Base-by-base conservation (phyloP, 2,329 filamentous ascomycete genomes). In the Ascochyta clinopodiicola region DNA sequence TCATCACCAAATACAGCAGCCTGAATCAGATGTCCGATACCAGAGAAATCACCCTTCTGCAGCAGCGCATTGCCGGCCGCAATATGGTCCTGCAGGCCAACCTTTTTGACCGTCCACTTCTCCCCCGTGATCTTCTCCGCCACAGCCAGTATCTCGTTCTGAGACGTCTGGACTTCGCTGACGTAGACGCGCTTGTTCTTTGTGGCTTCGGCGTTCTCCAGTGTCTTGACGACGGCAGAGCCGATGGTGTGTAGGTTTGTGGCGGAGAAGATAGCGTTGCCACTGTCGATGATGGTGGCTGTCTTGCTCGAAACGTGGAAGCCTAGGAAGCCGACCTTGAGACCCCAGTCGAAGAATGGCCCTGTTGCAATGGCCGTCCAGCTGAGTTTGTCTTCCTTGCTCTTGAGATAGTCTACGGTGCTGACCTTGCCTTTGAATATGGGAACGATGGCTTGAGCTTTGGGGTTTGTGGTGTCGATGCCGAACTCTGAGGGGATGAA, bases 401-500 rank as follows among this genome's bases (percentile, higher is more conserved):
- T 72, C 58, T 81, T 78, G 19, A 88, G 75, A 57, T 87, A 85
- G 32, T 85, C 79, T 9, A 85, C 67, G 4, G 75, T 62, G n/a
- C 53, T 62, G 13, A 69, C 60, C 61, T 89, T 89, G 56, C 71
- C 70, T 9, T 68, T 70, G 54, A 85, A 86, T 1, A 86, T 66
- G 1, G 84, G 81, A 1, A 88, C 77, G 2, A 77, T 58, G 2
- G 69, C 69, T 35, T 70, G 71, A 44, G 50, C 75, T 60, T 42
- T 71, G 61, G 47, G 70, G 69, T 67, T 76, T 35, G 61, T 73
- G 56, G 63, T 78, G 65, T 75, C 79, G 64, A 74, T 77, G 34
- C 76, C 81, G 59, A 81, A 89, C 60, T 90, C 87, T 32, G 83
- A 84, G 1, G 86, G 85, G 1, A 87, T 80, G 66, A 86, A 87